Evolutionary conservation across 148 eudicot species (phyloP), one percentile per base, ranked within the genome.

Genomic region (Amaranthus hypochondriacus): DNA sequence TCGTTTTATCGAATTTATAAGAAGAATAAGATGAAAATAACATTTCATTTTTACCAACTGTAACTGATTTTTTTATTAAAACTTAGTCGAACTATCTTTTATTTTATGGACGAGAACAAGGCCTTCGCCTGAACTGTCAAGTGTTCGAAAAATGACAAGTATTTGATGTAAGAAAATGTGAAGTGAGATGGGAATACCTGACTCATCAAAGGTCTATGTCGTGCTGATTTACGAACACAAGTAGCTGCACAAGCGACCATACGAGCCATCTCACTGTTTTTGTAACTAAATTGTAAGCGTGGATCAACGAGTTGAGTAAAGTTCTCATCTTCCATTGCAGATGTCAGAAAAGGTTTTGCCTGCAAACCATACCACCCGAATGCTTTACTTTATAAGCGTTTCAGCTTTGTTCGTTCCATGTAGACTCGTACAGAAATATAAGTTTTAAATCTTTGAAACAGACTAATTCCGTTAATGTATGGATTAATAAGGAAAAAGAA

Each of bases 241-340:
- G 88, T 81, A 66, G 90, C 96, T 56, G 98, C 98, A 84, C 96
- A 90, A 70, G 93, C 85, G 75, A 90, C 88, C 95, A 89, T 80
- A 52, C 89, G 89, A 77, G 89, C 83, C 89, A 91, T 86, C 84
- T 93, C 98, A 69, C 76, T 83, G 70, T 64, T 82, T 72, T 86
- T 85, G 84, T 91, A 85, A 71, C 86, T 76, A 56, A 80, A 69
- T 73, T 73, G 77, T 74, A 93, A 68, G 18, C 82, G 81, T 21
- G 81, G 62, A 83, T 93, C 98, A 15, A 86, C 90, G 61, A 93
- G 84, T 48, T 59, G 13, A 50, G 84, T 89, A 78, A 84, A 88
- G 72, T 83, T 87, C 64, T 85, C 89, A 73, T 89, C 90, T 62
- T 93, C 97, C 71, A 89, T 68, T 59, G 98, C 91, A 73, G 81